Evolutionary conservation across 495 filamentous ascomycete species (phyloP).

Genomic region (Penicillium egyptiacum): DNA sequence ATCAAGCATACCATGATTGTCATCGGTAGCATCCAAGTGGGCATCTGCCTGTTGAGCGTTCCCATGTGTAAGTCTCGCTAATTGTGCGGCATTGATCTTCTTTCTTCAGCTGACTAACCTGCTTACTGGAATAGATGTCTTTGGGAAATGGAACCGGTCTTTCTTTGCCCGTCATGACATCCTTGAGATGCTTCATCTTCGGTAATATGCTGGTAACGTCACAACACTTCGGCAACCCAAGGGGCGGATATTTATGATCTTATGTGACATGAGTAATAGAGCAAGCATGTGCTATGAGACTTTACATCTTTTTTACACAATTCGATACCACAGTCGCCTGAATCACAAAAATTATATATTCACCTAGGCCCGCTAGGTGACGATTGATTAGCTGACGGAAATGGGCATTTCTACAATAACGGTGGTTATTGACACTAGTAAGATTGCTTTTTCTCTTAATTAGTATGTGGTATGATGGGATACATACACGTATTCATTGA

Average conservation of each 20-base stretch:
- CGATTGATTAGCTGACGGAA: neutral
- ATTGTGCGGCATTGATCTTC: neutral
- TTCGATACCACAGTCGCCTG: neutral
- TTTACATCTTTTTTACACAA: neutral
- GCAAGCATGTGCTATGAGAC: neutral
- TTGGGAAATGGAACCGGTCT: constrained; percentile 73
- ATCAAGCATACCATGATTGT: constrained; percentile 66
- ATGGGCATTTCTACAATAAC: neutral
- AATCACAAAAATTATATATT: neutral
- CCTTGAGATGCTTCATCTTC: constrained; percentile 54
- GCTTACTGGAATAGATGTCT: constrained; percentile 57
- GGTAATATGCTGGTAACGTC: constrained; percentile 20
- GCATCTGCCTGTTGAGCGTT: constrained; percentile 67
- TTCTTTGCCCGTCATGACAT: constrained; percentile 73
- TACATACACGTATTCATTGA: too few relatives aligned
- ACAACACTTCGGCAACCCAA: too few relatives aligned
- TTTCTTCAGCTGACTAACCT: neutral
- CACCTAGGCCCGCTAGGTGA: neutral
- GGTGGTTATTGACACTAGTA: too few relatives aligned
- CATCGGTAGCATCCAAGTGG: constrained; percentile 73
- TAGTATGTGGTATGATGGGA: too few relatives aligned
- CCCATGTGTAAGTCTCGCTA: constrained; percentile 67
- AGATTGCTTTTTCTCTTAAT: too few relatives aligned
- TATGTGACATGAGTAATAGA: neutral
- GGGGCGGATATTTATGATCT: neutral